Base-by-base conservation (phyloP, 306 rosid genomes). In the Acacia crassicarpa region DNA sequence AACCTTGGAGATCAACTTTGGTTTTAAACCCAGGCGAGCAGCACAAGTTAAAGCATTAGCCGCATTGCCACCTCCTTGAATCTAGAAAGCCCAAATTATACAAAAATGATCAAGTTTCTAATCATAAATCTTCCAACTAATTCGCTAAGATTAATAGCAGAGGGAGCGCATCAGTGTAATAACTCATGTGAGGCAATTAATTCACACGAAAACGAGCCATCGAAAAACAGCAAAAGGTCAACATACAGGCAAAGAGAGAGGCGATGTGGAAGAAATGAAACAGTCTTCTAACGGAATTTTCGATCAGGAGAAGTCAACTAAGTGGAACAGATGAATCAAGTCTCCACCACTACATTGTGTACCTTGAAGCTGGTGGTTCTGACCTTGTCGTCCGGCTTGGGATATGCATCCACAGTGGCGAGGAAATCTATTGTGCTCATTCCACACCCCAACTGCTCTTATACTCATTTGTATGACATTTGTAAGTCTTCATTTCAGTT, bases 41-140 rank as follows among this genome's bases (percentile, higher is more conserved):
- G 84, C 92, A 69, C 97, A 93, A 62, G 98, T 91, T 40, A 93
- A 81, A 69, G 98, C 94, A 83, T 95, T 93, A 54, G 92, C 95
- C 1, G 87, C 95, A 82, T 93, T 95, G 33, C 99, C 99, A 72
- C 99, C 99, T 79, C 98, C 99, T 89, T 92, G 88, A 80, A 95
- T 93, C 97, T 92, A 82, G 46, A 74, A 80, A 84, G 80, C n/a
- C 51, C 75, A 54, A 70, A 12, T 41, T 27, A 25, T 4, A n/a
- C 11, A 3, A 25, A 70, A 27, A 43, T 16, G 53, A 70, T 54
- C 22, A 79, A 53, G 15, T 19, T 67, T 40, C 15, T 32, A 12
- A 7, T 19, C 32, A n/a, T 20, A 15, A 3, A 75, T 22, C 53
- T 35, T 40, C 13, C 17, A 56, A 68, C 4, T 5, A 3, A 20